Evolutionary conservation across 192 early-diverging fungal species (phyloP).

Genomic region (Coemansia furcata): DNA sequence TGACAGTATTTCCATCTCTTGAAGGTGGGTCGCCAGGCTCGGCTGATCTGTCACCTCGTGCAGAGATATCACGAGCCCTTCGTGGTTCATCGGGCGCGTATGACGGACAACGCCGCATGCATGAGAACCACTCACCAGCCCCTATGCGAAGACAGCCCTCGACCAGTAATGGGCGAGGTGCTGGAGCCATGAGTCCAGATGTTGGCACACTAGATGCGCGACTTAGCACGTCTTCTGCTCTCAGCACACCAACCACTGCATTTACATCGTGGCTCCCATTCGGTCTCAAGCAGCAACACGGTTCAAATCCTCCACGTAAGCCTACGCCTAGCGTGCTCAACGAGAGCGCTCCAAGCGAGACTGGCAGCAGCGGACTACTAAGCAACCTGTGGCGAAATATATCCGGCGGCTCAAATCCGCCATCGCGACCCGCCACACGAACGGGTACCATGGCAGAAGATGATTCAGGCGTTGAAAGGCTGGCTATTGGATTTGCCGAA

Average conservation of each 20-base stretch:
- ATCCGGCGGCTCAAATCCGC: constrained; percentile 27
- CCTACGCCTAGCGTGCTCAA: constrained; percentile 9
- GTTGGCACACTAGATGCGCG: constrained; percentile 11
- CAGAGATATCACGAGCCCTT: constrained; percentile 4
- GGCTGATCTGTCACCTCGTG: constrained; percentile 1
- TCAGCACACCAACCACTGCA: constrained; percentile 36
- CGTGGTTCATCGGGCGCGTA: constrained; percentile 12
- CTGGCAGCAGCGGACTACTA: constrained; percentile 43
- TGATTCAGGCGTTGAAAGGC: constrained; percentile 19
- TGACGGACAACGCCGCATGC: background rate
- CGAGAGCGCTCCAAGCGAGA: constrained; percentile 23
- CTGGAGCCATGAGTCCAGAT: constrained; percentile 1
- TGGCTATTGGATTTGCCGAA: constrained; percentile 50
- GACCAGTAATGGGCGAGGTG: background rate
- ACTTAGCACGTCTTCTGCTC: constrained; percentile 33
- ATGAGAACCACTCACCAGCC: background rate
- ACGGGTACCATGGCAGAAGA: constrained; percentile 17
- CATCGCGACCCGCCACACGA: constrained; percentile 16
- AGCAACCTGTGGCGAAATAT: constrained; percentile 49
- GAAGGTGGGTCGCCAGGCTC: constrained; percentile 6
- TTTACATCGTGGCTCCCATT: constrained; percentile 46
- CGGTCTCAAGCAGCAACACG: constrained; percentile 13
- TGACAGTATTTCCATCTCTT: constrained; percentile 32
- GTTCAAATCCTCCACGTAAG: background rate
- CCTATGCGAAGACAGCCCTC: background rate